These are phyloP conservation scores for Inga leiocalycina DNA, from an alignment of 306 rosid genomes.

Conservation along the genomic window DNA sequence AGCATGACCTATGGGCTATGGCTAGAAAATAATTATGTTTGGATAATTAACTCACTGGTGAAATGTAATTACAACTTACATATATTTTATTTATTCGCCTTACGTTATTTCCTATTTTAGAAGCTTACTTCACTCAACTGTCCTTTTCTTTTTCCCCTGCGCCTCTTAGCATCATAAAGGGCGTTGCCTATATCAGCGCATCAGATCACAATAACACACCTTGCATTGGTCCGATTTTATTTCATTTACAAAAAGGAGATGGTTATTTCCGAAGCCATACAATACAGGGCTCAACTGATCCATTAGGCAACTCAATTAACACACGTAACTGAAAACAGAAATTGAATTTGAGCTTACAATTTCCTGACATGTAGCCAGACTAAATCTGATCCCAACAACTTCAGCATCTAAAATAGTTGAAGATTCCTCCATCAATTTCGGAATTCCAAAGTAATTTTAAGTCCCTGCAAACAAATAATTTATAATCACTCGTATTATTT, in stretches of 20 bases:
- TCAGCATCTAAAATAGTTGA: constrained; percentile 60
- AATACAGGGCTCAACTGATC: constrained; percentile 23
- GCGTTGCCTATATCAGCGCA: background rate
- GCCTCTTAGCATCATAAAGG: background rate
- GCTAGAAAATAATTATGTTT: background rate
- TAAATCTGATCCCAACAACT: constrained; percentile 62
- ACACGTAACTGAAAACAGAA: constrained; percentile 13
- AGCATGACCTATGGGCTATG: background rate
- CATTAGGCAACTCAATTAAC: background rate
- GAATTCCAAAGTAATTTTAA: constrained; percentile 17
- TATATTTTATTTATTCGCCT: background rate
- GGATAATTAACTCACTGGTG: background rate
- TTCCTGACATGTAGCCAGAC: constrained; percentile 73
- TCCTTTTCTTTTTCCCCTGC: background rate
- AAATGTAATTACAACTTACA: background rate
- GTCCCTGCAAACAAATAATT: constrained; percentile 39
- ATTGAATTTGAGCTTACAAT: constrained; percentile 59
- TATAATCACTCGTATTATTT: constrained; percentile 7
- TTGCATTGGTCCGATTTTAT: constrained; percentile 19
- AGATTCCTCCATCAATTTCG: constrained; percentile 64
- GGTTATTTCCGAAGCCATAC: constrained; percentile 11
- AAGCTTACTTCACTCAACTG: background rate
- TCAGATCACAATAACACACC: constrained; percentile 15
- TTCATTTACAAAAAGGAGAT: constrained; percentile 24
- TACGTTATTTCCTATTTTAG: background rate